Evolutionary conservation across 371 early-diverging fungal genomes (phyloP).

Genomic region (Saksenaea vasiformis): DNA sequence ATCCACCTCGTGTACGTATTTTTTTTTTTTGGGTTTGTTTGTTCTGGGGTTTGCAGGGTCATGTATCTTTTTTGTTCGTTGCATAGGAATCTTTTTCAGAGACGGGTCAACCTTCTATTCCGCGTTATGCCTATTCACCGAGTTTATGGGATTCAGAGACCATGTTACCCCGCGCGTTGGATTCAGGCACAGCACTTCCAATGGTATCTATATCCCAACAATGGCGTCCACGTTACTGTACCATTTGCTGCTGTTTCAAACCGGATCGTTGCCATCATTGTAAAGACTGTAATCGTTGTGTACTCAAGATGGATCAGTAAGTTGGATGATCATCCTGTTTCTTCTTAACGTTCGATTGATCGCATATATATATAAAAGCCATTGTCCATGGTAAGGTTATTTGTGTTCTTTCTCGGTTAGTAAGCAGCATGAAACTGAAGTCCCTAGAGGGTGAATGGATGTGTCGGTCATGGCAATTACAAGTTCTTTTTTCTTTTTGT

Average conservation of each 20-base stretch:
- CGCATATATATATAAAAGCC: constrained; percentile 32
- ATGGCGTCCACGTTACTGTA: constrained; percentile 59
- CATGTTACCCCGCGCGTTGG: constrained; percentile 10
- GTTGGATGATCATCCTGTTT: too few species aligned
- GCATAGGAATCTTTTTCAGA: neutral
- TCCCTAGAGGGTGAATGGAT: constrained; percentile 46
- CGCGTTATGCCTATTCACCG: constrained; percentile 35
- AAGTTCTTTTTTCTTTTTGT: constrained; percentile 63
- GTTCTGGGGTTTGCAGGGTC: too few species aligned
- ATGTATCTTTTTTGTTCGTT: neutral
- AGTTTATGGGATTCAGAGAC: constrained; percentile 24
- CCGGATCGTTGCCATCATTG: constrained; percentile 69
- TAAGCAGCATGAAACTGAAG: neutral
- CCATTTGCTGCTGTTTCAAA: constrained; percentile 55
- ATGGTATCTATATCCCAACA: constrained; percentile 44
- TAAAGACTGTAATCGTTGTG: constrained; percentile 63
- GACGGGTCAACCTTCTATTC: constrained; percentile 2
- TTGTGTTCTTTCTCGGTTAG: neutral
- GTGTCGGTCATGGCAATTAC: constrained; percentile 65
- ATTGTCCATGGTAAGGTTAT: constrained; percentile 55
- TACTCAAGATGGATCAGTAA: constrained; percentile 69
- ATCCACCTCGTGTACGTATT: constrained; percentile 33
- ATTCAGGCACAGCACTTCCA: constrained; percentile 23
- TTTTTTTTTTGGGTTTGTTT: too few species aligned
- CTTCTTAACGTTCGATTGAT: neutral